Evolutionary conservation across 768 basidiomycete genomes (phyloP), one percentile per base, ranked within the genome.

Genomic region (Auriscalpium microsporum): DNA sequence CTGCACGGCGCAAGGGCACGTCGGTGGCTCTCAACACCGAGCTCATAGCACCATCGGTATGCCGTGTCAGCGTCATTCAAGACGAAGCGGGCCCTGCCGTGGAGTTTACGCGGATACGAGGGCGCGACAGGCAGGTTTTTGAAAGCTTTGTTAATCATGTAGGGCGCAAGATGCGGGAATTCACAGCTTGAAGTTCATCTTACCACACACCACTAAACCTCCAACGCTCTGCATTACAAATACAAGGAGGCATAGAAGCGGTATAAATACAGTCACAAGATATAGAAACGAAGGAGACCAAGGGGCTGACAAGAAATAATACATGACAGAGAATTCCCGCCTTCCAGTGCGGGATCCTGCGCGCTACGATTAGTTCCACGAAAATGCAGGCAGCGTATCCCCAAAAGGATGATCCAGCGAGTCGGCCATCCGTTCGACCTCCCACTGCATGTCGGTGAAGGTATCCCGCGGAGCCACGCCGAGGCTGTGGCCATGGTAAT

Each of bases 111-210:
- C 90, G 90, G 89, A 63, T 83, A 19, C 71, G 71, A 50, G 90
- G 90, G 0, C 64, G 56, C 28, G 81, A 89, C 33, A 65, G 84
- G 45, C 59, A 58, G 0, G 48, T 86, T 51, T 84, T 86, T 47
- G 86, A 88, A 63, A 80, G 84, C 42, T 85, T 91, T 58, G 75
- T 74, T 19, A 79, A 79, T 57, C 87, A 90, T 73, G 68, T 88
- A 21, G 75, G 72, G 48, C 73, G 79, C 56, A 84, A 81, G 62
- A 62, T 81, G 28, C 53, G 53, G 16, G 61, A 57, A 16, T 28
- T 28, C 28, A 28, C 28, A 28, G 28, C 28, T 28, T 28, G 28
- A 28, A 28, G 28, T 7, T 28, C 28, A 28, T 28, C 28, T 21
- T 21, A 21, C 21, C 21, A 21, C n/a, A 5, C 28, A 28, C 28